phyloP scores from a whole-genome alignment of 768 basidiomycete species.

The Heimioporus sp. region DNA sequence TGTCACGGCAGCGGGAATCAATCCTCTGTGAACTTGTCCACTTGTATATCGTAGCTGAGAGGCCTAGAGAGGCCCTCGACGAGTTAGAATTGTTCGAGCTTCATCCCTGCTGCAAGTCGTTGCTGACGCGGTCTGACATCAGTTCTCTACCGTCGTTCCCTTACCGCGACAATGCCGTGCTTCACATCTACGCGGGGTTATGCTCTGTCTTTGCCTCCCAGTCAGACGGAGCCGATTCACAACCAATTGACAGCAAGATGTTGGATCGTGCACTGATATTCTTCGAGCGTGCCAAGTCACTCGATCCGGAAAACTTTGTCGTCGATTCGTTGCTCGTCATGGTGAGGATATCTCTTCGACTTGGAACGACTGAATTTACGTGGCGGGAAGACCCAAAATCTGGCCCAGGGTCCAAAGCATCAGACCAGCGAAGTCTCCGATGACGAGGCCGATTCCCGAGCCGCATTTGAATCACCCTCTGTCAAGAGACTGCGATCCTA shows the following conservation, averaged over 20 bases:
- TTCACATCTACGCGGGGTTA: conserved; percentile 84
- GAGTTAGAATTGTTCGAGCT: conserved; percentile 77
- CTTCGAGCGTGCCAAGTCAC: conserved; percentile 56
- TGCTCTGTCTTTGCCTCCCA: conserved; percentile 65
- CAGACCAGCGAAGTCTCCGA: conserved; percentile 31
- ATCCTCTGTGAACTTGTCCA: conserved; percentile 77
- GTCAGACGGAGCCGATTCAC: conserved; percentile 8
- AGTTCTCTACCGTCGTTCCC: conserved; percentile 89
- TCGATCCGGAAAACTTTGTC: conserved; percentile 59
- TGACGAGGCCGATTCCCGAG: conserved; percentile 29
- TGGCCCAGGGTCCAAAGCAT: conserved; percentile 19
- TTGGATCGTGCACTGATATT: conserved; percentile 49
- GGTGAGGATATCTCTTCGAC: conserved; percentile 32
- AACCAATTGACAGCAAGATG: conserved; percentile 42
- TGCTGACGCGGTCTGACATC: conserved; percentile 4
- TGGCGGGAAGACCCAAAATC: conserved; percentile 16
- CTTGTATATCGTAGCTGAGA: conserved; percentile 54
- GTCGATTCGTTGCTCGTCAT: conserved; percentile 53
- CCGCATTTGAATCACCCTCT: background rate
- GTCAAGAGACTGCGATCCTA: conserved; percentile 17
- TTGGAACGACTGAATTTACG: background rate
- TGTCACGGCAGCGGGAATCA: conserved; percentile 53
- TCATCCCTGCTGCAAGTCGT: background rate
- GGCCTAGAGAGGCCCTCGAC: conserved; percentile 70
- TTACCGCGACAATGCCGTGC: conserved; percentile 74